phyloP scores from a whole-genome alignment of 106 monocot genomes.

The Phalaenopsis aphrodite region DNA sequence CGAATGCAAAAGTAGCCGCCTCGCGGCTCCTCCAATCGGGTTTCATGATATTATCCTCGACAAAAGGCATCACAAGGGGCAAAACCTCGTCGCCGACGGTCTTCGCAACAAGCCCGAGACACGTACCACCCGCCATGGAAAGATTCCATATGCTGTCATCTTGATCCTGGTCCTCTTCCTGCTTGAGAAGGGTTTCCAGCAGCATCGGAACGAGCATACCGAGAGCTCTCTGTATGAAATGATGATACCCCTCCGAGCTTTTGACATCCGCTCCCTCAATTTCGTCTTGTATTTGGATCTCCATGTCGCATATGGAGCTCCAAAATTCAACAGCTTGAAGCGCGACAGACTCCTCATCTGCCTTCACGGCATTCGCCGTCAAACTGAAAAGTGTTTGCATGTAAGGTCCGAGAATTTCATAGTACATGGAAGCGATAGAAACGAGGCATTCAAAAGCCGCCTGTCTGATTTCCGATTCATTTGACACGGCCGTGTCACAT shows the following conservation, averaged over 20 bases:
- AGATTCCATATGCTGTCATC: slow-evolving; percentile 23
- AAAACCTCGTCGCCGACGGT: slow-evolving; percentile 21
- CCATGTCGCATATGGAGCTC: slow-evolving; percentile 28
- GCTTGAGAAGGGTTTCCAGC: slow-evolving; percentile 21
- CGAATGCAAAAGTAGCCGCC: slow-evolving; percentile 26
- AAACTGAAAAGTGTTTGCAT: slow-evolving; percentile 18
- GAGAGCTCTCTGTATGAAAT: slow-evolving; percentile 20
- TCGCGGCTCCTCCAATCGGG: slow-evolving; percentile 22
- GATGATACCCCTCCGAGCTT: slow-evolving; percentile 5
- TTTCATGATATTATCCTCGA: slow-evolving; percentile 17
- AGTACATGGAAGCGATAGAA: slow-evolving; percentile 24
- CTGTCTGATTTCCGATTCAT: slow-evolving; percentile 18
- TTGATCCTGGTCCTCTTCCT: slow-evolving; percentile 28
- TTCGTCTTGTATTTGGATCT: slow-evolving; percentile 25
- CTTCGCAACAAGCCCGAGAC: slow-evolving; percentile 18
- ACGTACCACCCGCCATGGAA: slow-evolving; percentile 27
- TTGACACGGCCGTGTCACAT: slow-evolving; percentile 18
- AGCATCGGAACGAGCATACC: slow-evolving; percentile 19
- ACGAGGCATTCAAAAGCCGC: slow-evolving; percentile 26
- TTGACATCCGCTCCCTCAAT: slow-evolving; percentile 1
- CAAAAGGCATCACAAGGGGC: slow-evolving; percentile 25
- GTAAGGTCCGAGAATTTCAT: slow-evolving; percentile 16
- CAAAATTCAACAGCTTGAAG: slow-evolving; percentile 29
- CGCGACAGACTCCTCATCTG: slow-evolving; percentile 22
- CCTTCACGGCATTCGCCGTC: slow-evolving; percentile 23